These are phyloP conservation scores for Gillenia trifoliata DNA, from an alignment of 306 rosid genomes.

Conservation along the genomic window DNA sequence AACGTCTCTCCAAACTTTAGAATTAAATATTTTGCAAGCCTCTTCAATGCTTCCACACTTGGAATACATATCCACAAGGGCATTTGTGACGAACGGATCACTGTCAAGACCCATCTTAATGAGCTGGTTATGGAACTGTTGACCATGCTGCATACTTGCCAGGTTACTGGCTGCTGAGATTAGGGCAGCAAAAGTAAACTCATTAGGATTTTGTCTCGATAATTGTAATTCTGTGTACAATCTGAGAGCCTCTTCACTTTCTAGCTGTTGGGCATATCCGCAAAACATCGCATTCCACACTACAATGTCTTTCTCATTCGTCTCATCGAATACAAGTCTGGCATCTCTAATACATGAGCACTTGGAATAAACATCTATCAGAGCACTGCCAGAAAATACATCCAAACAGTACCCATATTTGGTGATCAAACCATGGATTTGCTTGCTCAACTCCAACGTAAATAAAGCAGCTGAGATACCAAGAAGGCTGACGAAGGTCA, in stretches of 20 bases:
- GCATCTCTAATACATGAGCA: conserved; percentile 66
- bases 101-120: conserved; percentile 61
- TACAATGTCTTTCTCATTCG: conserved; percentile 64
- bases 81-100: conserved; percentile 66
- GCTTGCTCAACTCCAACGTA: conserved; percentile 56
- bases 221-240: conserved; percentile 48
- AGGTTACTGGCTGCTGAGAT: conserved; percentile 63
- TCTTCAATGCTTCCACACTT: conserved; percentile 77
- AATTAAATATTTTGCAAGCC: conserved; percentile 48
- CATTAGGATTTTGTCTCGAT: conserved; percentile 63
- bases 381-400: conserved; percentile 71
- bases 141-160: conserved; percentile 71
- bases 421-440: conserved; percentile 61
- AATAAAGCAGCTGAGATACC: conserved; percentile 65
- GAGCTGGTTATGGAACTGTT: conserved; percentile 78
- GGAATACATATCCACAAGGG: conserved; percentile 83
- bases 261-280: conserved; percentile 51
- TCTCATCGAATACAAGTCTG: conserved; percentile 63
- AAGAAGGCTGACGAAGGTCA: conserved; percentile 81
- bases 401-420: conserved; percentile 69
- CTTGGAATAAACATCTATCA: conserved; percentile 81
- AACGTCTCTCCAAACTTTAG: conserved; percentile 44
- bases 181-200: conserved; percentile 72
- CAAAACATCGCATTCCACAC: conserved; percentile 86
- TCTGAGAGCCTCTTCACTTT: conserved; percentile 72